Conservation (phyloP, 805 yeast genomes). For the Scheffersomyces amazonensis region DNA sequence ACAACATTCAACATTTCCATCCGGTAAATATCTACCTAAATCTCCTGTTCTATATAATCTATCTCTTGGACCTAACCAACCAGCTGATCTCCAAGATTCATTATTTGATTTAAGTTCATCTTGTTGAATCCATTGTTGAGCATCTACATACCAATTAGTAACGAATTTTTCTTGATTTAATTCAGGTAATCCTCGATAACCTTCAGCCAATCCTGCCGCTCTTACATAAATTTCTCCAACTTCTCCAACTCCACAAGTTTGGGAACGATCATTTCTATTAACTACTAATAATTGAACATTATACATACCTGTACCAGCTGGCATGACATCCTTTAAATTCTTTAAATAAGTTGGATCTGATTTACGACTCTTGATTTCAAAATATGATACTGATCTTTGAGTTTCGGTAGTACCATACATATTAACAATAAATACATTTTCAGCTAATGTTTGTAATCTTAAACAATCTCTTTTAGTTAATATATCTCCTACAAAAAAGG, state of each 20-base stretch:
- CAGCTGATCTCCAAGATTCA: slow-evolving; percentile 67
- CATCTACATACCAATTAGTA: slow-evolving; percentile 83
- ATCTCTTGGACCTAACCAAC: slow-evolving; percentile 93
- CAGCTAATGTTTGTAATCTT: slow-evolving; percentile 87
- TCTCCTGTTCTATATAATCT: slow-evolving; percentile 97
- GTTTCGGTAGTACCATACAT: slow-evolving; percentile 99
- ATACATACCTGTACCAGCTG: slow-evolving; percentile 97
- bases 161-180: slow-evolving; percentile 84
- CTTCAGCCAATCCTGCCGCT: slow-evolving; percentile 97
- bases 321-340: slow-evolving; percentile 90
- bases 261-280: slow-evolving; percentile 82
- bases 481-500: slow-evolving; percentile 97
- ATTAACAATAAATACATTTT: slow-evolving; percentile 85
- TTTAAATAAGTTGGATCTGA: slow-evolving; percentile 72
- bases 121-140: slow-evolving; percentile 56
- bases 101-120: slow-evolving; percentile 41
- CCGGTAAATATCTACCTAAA: slow-evolving; percentile 92
- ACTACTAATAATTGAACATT: slow-evolving; percentile 94
- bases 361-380: slow-evolving; percentile 74
- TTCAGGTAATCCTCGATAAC: slow-evolving; percentile 89
- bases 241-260: slow-evolving; percentile 97
- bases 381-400: slow-evolving; percentile 95
- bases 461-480: slow-evolving; percentile 95
- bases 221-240: slow-evolving; percentile 98
- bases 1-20: slow-evolving; percentile 96